Conservation (phyloP, 805 yeast species). For the Spathaspora hagerdaliae region DNA sequence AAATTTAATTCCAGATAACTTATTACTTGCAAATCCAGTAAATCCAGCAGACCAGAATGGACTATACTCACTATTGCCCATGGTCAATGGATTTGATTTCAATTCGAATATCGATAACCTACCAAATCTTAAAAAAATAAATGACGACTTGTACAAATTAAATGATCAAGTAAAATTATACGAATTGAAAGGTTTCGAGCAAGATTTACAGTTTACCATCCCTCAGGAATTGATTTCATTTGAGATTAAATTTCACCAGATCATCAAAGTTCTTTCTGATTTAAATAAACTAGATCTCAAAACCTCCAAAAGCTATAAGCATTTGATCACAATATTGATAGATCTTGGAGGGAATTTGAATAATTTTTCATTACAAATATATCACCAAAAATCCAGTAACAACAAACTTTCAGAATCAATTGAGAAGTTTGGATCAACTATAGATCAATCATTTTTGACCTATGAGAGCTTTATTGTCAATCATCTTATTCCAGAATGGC, state of each 20-base stretch:
- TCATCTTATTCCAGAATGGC: constrained; percentile 38
- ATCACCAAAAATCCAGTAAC: constrained; percentile 12
- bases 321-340: constrained; percentile 35
- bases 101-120: constrained; percentile 26
- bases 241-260: constrained; percentile 31
- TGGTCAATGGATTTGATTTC: constrained; percentile 35
- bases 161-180: constrained; percentile 29
- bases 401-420: constrained; percentile 29
- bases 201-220: constrained; percentile 14
- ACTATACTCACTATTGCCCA: constrained; percentile 45
- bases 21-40: constrained; percentile 46
- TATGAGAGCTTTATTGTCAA: constrained; percentile 42
- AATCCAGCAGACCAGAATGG: constrained; percentile 54
- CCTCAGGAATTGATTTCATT: constrained; percentile 29
- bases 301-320: constrained; percentile 36
- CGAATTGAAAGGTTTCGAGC: constrained; percentile 13
- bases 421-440: constrained; percentile 51
- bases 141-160: constrained; percentile 31
- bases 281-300: constrained; percentile 36
- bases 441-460: constrained; percentile 48
- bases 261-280: constrained; percentile 27
- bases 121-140: constrained; percentile 27
- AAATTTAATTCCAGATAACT: constrained; percentile 42
- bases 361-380: constrained; percentile 47
- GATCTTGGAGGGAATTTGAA: constrained; percentile 57